Conservation (phyloP, 2,329 filamentous ascomycete genomes). For the Botryotinia calthae region DNA sequence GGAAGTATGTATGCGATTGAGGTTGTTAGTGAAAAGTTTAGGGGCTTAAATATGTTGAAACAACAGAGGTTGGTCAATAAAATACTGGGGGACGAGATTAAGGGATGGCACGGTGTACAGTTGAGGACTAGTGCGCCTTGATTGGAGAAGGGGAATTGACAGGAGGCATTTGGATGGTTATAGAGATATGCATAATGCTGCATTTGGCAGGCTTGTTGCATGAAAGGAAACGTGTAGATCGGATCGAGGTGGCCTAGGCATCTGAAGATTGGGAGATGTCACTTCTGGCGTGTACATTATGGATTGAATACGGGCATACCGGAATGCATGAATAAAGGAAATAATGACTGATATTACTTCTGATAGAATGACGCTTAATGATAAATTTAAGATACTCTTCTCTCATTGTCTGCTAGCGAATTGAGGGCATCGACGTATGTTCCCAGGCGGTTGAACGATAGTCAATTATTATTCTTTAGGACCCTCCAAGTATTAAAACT, state of each 20-base stretch:
- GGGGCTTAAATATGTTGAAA: conserved; percentile 69
- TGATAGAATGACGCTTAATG: neutral
- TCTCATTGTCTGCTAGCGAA: neutral
- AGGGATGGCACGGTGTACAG: conserved; percentile 80
- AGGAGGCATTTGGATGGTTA: neutral
- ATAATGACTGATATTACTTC: neutral
- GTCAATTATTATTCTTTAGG: too few relatives aligned
- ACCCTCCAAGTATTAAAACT: neutral
- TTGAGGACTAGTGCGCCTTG: conserved; percentile 61
- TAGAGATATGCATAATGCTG: neutral
- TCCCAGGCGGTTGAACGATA: neutral
- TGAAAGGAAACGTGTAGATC: neutral
- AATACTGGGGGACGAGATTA: conserved; percentile 70
- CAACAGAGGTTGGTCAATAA: conserved; percentile 80
- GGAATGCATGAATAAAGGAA: neutral
- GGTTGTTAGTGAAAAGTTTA: conserved; percentile 69
- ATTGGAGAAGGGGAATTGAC: neutral
- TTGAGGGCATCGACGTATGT: neutral
- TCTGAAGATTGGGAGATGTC: neutral
- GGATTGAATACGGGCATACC: neutral
- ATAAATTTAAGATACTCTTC: neutral
- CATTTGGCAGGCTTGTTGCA: neutral
- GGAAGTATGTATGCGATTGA: conserved; percentile 86
- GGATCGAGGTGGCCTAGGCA: too few relatives aligned
- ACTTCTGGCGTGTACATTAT: neutral